These are phyloP conservation scores for Ciborinia camelliae DNA, from an alignment of 2,329 filamentous ascomycete genomes.

Conservation along the genomic window DNA sequence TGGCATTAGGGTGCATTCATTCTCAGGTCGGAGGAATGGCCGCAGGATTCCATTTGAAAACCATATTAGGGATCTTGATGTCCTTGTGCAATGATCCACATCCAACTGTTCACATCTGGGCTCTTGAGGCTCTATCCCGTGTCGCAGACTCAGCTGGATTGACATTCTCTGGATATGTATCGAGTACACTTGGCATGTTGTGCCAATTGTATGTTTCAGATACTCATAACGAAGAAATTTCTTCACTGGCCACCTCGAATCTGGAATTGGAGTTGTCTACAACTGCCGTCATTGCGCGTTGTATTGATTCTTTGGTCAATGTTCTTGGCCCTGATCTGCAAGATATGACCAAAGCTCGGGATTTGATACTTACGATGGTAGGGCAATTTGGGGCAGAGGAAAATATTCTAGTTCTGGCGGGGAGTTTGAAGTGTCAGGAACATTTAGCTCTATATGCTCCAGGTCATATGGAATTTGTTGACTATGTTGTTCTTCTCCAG, in stretches of 20 bases:
- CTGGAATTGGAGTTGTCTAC: conserved; percentile 83
- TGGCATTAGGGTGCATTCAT: conserved; percentile 89
- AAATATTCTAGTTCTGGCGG: conserved; percentile 66
- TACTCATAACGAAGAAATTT: conserved; percentile 81
- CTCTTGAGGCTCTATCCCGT: conserved; percentile 79
- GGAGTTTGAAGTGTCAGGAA: conserved; percentile 79
- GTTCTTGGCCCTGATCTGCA: conserved; percentile 94
- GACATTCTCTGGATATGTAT: conserved; percentile 86
- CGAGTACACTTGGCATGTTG: conserved; percentile 87
- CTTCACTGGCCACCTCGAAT: conserved; percentile 80
- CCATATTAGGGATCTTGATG: conserved; percentile 96
- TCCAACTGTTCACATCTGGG: conserved; percentile 94
- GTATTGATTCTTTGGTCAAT: conserved; percentile 93
- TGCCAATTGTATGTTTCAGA: conserved; percentile 90
- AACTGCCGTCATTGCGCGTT: conserved; percentile 76
- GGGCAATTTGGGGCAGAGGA: conserved; percentile 77
- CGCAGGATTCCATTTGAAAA: conserved; percentile 92
- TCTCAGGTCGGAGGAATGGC: conserved; percentile 97
- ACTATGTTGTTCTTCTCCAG: conserved; percentile 81
- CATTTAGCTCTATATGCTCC: conserved; percentile 91
- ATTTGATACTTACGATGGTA: conserved; percentile 84
- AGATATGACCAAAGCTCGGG: conserved; percentile 85
- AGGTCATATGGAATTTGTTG: conserved; percentile 75
- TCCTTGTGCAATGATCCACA: conserved; percentile 94
- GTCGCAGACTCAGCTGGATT: conserved; percentile 90